Evolutionary conservation across 78 protist species (phyloP), one percentile per base, ranked within the genome.

Genomic region (Andalucia godoyi): DNA sequence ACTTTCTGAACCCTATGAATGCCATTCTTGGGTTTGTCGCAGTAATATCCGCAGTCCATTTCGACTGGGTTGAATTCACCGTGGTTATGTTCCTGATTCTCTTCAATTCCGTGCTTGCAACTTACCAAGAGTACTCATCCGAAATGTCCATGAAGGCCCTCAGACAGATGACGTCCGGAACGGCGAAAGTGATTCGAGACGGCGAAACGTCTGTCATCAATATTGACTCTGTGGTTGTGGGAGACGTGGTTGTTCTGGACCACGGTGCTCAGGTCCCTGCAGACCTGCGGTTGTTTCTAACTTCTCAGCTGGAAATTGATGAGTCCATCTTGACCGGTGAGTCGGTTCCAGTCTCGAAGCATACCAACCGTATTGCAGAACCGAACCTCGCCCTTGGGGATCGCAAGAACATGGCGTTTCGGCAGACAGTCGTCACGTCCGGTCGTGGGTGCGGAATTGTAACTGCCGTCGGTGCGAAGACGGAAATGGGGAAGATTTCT

Each of bases 241-340:
- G 81, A 3, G 81, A 76, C 57, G 21, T 57, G 21, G 39, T 76
- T 13, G 2, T 25, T 3, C n/a, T 76, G 2, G 15, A 59, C 21
- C 18, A 3, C 15, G 81, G 81, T 12, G 46, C 4, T 15, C 41
- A 3, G 39, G 40, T 66, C 41, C 33, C 67, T 41, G 49, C 43
- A 43, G 81, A 76, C 55, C 7, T 54, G 13, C 12, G 50, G 6
- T 27, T 65, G 30, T 38, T 42, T 5, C 58, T 25, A 2, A 3
- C 25, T 4, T n/a, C n/a, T n/a, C n/a, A n/a, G 47, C 8, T 62
- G 34, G 17, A 53, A 33, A 29, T 47, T 39, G 71, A 50, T 13
- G 59, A 62, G 47, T 63, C 79, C 13, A 43, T 39, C 12, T 63
- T 63, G 29, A 62, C 70, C 42, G 71, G 71, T 17, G 79, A 63